Conservation (phyloP, 169 alveolate species). For the Plasmodium billcollinsi region DNA sequence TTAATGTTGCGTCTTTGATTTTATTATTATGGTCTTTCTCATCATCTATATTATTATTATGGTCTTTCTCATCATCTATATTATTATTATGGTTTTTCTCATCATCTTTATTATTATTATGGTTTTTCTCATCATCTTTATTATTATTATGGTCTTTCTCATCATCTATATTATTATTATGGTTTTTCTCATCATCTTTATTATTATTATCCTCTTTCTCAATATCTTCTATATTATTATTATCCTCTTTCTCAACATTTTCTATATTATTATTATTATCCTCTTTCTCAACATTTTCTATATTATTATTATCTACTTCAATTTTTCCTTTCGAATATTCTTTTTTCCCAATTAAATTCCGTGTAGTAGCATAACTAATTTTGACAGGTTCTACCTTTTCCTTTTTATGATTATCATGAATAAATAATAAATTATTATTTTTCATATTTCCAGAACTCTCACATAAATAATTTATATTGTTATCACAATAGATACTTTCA, state of each 20-base stretch:
- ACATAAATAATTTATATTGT: not conserved
- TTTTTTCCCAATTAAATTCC: not conserved
- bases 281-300: not conserved
- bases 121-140: not conserved
- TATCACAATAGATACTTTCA: not conserved
- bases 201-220: not conserved
- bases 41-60: not conserved
- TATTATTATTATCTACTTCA: not conserved
- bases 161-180: not conserved
- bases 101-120: not conserved
- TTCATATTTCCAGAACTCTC: too few relatives aligned
- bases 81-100: not conserved
- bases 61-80: not conserved
- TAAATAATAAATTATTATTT: not conserved
- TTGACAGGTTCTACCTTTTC: not conserved
- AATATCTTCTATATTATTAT: not conserved
- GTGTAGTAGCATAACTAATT: constrained; percentile 22
- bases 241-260: not conserved
- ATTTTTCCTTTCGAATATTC: not conserved
- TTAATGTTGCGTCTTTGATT: not conserved
- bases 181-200: too few relatives aligned
- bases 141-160: not conserved
- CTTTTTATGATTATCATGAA: not conserved
- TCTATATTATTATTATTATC: not conserved
- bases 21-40: not conserved